phyloP scores from a whole-genome alignment of 352 stramenopile genomes.

The Elongisporangium prolatum region DNA sequence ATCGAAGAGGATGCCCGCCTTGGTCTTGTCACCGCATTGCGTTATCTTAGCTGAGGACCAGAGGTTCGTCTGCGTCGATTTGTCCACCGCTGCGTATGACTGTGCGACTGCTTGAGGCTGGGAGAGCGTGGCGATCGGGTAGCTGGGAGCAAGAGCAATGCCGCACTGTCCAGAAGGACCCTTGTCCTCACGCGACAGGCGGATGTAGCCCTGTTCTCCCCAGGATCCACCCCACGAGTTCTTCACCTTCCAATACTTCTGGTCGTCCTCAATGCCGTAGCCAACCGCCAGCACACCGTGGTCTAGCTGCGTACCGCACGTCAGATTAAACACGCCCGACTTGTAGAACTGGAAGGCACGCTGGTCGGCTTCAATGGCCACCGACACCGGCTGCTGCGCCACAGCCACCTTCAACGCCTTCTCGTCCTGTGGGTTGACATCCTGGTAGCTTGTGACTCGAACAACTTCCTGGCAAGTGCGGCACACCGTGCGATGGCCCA shows the following conservation, averaged over 20 bases:
- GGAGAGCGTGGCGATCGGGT: conserved; percentile 47
- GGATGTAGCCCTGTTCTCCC: conserved; percentile 93
- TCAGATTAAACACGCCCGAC: conserved; percentile 84
- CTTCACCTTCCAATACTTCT: conserved; percentile 94
- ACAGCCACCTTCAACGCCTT: conserved; percentile 87
- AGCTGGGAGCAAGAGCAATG: conserved; percentile 71
- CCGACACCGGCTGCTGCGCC: conserved; percentile 90
- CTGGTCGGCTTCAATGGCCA: conserved; percentile 94
- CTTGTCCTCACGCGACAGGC: conserved; percentile 72
- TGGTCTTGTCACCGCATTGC: conserved; percentile 69
- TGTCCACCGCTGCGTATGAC: conserved; percentile 24
- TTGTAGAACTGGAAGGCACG: conserved; percentile 97
- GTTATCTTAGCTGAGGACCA: conserved; percentile 74
- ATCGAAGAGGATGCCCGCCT: conserved; percentile 60
- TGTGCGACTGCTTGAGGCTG: conserved; percentile 33
- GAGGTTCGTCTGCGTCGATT: conserved; percentile 24
- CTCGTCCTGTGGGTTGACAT: conserved; percentile 84
- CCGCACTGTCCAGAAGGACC: conserved; percentile 52
- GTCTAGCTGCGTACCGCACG: conserved; percentile 92
- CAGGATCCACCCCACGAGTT: conserved; percentile 95
- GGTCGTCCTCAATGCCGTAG: conserved; percentile 89
- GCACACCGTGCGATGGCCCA: conserved; percentile 65
- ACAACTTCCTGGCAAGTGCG: conserved; percentile 79
- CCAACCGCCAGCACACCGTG: conserved; percentile 96
- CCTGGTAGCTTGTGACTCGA: conserved; percentile 86